phyloP scores from a whole-genome alignment of 2,329 filamentous ascomycete genomes.

The Plenodomus biglobosus region DNA sequence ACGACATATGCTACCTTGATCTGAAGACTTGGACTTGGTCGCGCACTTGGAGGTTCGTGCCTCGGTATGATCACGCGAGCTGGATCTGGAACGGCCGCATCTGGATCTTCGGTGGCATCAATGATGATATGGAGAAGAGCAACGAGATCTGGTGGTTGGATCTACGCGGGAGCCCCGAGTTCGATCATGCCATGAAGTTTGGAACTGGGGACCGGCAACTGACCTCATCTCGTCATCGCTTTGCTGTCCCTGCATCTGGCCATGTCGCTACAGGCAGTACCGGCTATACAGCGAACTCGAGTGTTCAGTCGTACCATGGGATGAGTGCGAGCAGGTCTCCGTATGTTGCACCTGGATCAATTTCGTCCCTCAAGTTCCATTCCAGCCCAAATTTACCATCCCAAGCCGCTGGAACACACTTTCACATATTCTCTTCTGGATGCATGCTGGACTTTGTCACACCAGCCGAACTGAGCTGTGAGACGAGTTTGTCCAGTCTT shows the following conservation, averaged over 20 bases:
- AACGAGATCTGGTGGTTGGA: constrained; percentile 98
- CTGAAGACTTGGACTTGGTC: constrained; percentile 98
- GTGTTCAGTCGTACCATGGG: constrained; percentile 58
- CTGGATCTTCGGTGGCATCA: constrained; percentile 95
- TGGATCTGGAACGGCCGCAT: constrained; percentile 91
- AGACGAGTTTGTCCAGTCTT: constrained; percentile 87
- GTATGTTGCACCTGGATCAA: constrained; percentile 71
- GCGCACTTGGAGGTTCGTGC: constrained; percentile 90
- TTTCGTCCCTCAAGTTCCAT: constrained; percentile 87
- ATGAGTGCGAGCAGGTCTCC: constrained; percentile 50
- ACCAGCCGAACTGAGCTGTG: constrained; percentile 83
- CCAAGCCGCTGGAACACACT: constrained; percentile 89
- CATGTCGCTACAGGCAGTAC: constrained; percentile 45
- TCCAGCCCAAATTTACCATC: constrained; percentile 83
- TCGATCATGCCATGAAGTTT: constrained; percentile 68
- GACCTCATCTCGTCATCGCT: constrained; percentile 36
- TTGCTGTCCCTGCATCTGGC: constrained; percentile 30
- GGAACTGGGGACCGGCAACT: constrained; percentile 51
- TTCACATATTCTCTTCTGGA: constrained; percentile 91
- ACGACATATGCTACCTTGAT: constrained; percentile 96
- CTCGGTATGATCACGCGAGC: constrained; percentile 90
- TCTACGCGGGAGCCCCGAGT: constrained; percentile 84
- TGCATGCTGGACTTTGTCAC: constrained; percentile 93
- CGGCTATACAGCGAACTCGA: constrained; percentile 73
- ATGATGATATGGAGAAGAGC: constrained; percentile 94